Conservation (phyloP, 2,329 filamentous ascomycete species). For the Monosporascus sp. region DNA sequence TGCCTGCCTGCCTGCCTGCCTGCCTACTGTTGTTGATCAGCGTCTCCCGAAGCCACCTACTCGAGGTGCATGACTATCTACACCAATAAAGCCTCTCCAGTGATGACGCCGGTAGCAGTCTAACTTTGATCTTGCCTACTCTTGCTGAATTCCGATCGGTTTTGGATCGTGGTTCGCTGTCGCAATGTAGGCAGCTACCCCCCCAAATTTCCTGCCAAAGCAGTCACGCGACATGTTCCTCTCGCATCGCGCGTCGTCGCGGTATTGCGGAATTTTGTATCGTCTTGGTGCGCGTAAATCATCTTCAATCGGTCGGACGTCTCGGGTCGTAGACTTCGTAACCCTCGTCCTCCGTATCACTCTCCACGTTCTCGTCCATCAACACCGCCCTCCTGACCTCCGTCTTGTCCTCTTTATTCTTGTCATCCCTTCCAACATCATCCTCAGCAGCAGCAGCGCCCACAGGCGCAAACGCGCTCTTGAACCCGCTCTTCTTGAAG, state of each 20-base stretch:
- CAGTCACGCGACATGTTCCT: neutral
- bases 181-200: too few relatives aligned
- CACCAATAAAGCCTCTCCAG: neutral
- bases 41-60: neutral
- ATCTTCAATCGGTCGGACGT: conserved; percentile 51
- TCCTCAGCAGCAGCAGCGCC: conserved; percentile 38
- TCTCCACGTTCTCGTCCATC: conserved; percentile 39
- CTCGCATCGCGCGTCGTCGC: neutral
- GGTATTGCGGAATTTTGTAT: neutral
- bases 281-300: neutral
- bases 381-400: conserved; percentile 16
- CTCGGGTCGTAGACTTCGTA: conserved; percentile 64
- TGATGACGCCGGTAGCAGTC: neutral
- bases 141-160: too few relatives aligned
- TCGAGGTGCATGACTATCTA: neutral
- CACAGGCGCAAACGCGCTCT: conserved; percentile 63
- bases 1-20: too few relatives aligned
- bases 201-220: neutral
- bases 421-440: conserved; percentile 22
- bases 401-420: conserved; percentile 32
- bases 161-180: too few relatives aligned
- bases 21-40: neutral
- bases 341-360: conserved; percentile 64
- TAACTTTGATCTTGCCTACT: neutral
- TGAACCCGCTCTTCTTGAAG: conserved; percentile 81